Evolutionary conservation across 2,329 filamentous ascomycete species (phyloP), one percentile per base, ranked within the genome.

Genomic region (Parasarocladium wereldwijsianum): DNA sequence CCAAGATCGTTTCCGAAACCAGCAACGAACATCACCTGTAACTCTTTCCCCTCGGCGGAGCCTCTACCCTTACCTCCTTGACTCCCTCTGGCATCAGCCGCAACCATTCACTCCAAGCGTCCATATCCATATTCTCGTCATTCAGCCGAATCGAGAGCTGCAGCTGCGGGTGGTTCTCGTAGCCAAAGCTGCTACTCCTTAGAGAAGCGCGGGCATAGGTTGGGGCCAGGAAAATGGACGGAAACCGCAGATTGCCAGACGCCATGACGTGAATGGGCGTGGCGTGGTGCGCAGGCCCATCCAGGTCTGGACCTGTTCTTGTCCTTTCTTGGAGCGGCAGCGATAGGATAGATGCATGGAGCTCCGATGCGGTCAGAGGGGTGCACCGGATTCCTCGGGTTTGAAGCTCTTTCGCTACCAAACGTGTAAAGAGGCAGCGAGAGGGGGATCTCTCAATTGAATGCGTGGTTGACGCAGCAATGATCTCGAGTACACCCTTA

Each of bases 81-180:
- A 71, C 58, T 6, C 64, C 61, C 33, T 69, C 64, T 3, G 68
- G 68, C 58, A 72, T 66, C 41, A 65, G 51, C 14, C 67, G 60
- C 37, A 73, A 46, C 66, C 67, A 72, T 41, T 72, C 66, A 32
- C 60, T 54, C 66, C 67, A 70, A 32, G 50, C 60, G 29, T 71
- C 65, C 31, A 62, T 43, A 35, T 66, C 60, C 35, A 68, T 47
- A 17, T 55, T 55, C 15, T 66, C 64, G 23, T 69, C 65, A 3
- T 55, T 55, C 24, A 72, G 45, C 16, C 59, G 55, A 32, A 72
- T 56, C 8, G 59, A 62, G 6, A 73, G 42, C 30, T 58, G 61
- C 20, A 72, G 36, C 32, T 65, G 60, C 3, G 60, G 52, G 16
- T 56, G 59, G n/a, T 57, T 57, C 29, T 59, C 55, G 22, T 52